Evolutionary conservation across 257 asterid species (phyloP).

Genomic region (Apocynum venetum): DNA sequence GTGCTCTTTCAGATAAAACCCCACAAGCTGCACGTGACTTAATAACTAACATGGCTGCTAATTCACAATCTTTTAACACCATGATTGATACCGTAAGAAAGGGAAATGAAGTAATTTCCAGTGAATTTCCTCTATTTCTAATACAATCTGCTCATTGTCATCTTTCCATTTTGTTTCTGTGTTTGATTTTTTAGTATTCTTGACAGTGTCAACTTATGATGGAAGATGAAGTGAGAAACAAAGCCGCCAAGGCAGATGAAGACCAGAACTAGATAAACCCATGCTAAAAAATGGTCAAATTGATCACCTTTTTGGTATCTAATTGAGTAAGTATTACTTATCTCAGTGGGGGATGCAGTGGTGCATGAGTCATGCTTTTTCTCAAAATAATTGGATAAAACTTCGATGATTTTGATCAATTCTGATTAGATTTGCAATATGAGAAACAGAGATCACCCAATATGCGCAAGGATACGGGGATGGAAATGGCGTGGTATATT

Average conservation of each 20-base stretch:
- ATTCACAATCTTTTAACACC: too few species aligned
- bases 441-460: not conserved
- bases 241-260: slow-evolving; percentile 89
- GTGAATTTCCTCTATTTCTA: too few species aligned
- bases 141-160: too few species aligned
- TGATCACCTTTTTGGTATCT: slow-evolving; percentile 72
- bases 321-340: slow-evolving; percentile 86
- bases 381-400: not conserved
- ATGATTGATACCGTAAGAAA: too few species aligned
- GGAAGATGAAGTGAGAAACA: slow-evolving; percentile 81
- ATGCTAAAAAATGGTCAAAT: slow-evolving; percentile 66
- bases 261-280: slow-evolving; percentile 82
- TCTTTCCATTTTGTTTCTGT: too few species aligned
- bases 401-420: not conserved
- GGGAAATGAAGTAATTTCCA: too few species aligned
- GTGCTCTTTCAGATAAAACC: too few species aligned
- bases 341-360: slow-evolving; percentile 33
- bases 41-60: too few species aligned
- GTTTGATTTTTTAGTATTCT: too few species aligned
- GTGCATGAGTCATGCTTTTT: slow-evolving; percentile 8
- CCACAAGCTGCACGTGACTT: too few species aligned
- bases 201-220: slow-evolving; percentile 68
- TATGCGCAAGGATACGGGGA: too few species aligned
- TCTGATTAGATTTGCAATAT: not conserved
- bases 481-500: too few species aligned